Evolutionary conservation across 805 yeast genomes (phyloP), one percentile per base, ranked within the genome.

Genomic region (Cyberlindnera veronae): DNA sequence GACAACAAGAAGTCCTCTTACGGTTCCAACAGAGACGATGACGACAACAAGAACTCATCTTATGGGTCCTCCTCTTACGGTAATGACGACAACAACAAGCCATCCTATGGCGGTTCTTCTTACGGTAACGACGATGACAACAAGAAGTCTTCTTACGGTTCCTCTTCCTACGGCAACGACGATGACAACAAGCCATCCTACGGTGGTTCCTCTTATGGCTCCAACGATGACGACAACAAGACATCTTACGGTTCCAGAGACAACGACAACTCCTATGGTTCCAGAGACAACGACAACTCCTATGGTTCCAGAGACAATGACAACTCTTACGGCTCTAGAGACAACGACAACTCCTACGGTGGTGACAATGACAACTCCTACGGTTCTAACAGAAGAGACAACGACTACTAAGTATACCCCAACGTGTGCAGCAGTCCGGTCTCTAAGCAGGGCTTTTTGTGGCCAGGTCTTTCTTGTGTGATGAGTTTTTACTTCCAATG

Each of bases 91-190:
- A 21, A 32, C 15, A 13, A 19, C 24, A 27, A 38, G 10, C 15
- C 19, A 30, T 23, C 26, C 28, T 29, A 34, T 14, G 32, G 27
- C 16, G 36, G 37, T 11, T 23, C 34, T 32, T 35, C 43, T 12
- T 28, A 32, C 32, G 22, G 35, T 12, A 34, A 38, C 24, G 15
- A 38, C 18, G 34, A 36, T 24, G 21, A 24, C 29, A 18, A 24
- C 33, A 26, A 26, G 14, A 13, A 26, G 11, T 10, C 29, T 13
- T 32, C 35, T 22, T 34, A 33, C 18, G 36, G 36, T 23, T 23
- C 24, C 15, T 35, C 38, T 29, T 34, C 36, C n/a, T 14, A 20
- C 24, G 11, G 30, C 10, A 29, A 17, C 15, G 22, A 33, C 19
- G 31, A 24, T 26, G 13, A 22, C 22, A 14, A 29, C 29, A 23